These are phyloP conservation scores for Lentinula sp. DNA, from an alignment of 768 basidiomycete species.

Conservation along the genomic window DNA sequence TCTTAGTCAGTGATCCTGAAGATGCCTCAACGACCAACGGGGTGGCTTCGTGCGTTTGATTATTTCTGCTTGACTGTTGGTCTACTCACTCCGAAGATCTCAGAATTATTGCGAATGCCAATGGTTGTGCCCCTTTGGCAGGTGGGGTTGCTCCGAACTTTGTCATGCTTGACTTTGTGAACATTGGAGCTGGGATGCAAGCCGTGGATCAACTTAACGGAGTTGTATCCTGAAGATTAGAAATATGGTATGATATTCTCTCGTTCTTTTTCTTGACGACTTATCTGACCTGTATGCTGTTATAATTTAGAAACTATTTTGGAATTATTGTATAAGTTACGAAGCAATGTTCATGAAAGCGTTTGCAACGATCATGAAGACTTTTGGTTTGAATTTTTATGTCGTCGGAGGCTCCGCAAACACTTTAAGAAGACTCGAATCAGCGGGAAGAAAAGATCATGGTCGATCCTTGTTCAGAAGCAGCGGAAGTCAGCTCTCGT, in stretches of 20 bases:
- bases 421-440: background rate
- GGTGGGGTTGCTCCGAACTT: constrained; percentile 37
- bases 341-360: too few relatives aligned
- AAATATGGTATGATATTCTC: background rate
- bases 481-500: background rate
- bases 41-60: constrained; percentile 17
- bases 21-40: constrained; percentile 18
- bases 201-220: constrained; percentile 38
- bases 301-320: too few relatives aligned
- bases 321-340: too few relatives aligned
- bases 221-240: constrained; percentile 3
- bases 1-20: constrained; percentile 11
- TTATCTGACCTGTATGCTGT: background rate
- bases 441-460: background rate
- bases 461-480: background rate
- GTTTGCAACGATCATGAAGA: too few relatives aligned
- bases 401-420: background rate
- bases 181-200: constrained; percentile 31
- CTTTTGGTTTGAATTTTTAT: too few relatives aligned
- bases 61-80: background rate
- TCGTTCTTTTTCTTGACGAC: background rate
- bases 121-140: constrained; percentile 33
- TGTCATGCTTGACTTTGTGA: constrained; percentile 42
- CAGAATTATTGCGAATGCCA: constrained; percentile 32
- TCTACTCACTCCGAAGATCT: background rate